Evolutionary conservation across 495 filamentous ascomycete genomes (phyloP).

Genomic region (Gamarada debralockiae): DNA sequence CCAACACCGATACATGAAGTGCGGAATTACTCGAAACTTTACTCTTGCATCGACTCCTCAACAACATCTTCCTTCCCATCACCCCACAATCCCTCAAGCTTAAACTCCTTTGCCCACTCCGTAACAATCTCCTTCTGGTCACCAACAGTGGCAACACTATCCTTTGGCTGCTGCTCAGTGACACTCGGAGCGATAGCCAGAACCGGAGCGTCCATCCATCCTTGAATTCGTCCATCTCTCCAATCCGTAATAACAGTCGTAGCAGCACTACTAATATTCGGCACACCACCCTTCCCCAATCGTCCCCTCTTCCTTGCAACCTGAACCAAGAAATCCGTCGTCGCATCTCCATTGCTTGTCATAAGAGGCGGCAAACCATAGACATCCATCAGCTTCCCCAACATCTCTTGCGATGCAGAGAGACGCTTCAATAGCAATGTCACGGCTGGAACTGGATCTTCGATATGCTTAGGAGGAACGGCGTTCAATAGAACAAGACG

Average conservation of each 20-base stretch:
- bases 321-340: conserved; percentile 91
- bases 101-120: conserved; percentile 94
- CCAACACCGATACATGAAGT: conserved; percentile 3
- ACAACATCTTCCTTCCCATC: conserved; percentile 11
- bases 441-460: conserved; percentile 85
- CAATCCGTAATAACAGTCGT: conserved; percentile 93
- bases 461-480: conserved; percentile 87
- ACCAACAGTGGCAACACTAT: conserved; percentile 26
- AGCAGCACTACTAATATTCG: conserved; percentile 82
- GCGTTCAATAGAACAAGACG: conserved; percentile 86
- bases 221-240: conserved; percentile 92
- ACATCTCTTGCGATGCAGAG: conserved; percentile 62
- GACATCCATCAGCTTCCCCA: conserved; percentile 70
- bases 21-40: conserved; percentile 1
- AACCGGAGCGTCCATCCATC: conserved; percentile 78
- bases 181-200: conserved; percentile 43
- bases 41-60: conserved; percentile 14
- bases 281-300: conserved; percentile 84
- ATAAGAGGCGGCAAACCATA: conserved; percentile 80
- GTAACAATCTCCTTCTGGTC: conserved; percentile 86
- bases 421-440: conserved; percentile 75
- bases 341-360: conserved; percentile 61
- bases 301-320: conserved; percentile 89
- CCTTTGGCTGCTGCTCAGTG: conserved; percentile 22
- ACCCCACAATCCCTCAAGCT: conserved; percentile 71